These are phyloP conservation scores for Beauveria scarabaeidicola DNA, from an alignment of 2,329 filamentous ascomycete species.

Conservation along the genomic window DNA sequence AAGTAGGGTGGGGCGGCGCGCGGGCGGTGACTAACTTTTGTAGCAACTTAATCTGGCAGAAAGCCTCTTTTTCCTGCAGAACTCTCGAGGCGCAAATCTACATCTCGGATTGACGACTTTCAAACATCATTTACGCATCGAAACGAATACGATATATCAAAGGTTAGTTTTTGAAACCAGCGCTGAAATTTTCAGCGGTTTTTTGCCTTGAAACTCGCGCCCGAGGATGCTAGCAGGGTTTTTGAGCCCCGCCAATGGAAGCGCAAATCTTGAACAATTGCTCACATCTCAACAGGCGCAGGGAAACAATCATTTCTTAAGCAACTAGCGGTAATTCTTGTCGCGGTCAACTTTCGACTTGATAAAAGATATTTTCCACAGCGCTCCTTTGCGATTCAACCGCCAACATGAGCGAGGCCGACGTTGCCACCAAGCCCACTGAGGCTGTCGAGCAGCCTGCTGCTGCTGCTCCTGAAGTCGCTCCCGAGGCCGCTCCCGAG, in stretches of 20 bases:
- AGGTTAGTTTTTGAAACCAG: not conserved
- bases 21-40: conserved; percentile 2
- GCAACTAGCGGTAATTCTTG: not conserved
- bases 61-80: conserved; percentile 4
- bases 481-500: conserved; percentile 26
- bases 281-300: not conserved
- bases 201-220: not conserved
- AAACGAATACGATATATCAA: not conserved
- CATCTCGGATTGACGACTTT: not conserved
- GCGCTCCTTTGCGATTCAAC: not conserved
- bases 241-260: conserved; percentile 1
- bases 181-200: not conserved
- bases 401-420: conserved; percentile 12
- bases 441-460: conserved; percentile 48
- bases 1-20: not conserved
- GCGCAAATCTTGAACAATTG: conserved; percentile 9
- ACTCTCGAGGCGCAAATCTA: not conserved
- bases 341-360: not conserved
- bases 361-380: not conserved
- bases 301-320: not conserved
- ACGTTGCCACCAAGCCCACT: conserved; percentile 21
- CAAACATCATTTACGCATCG: not conserved
- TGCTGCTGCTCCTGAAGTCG: conserved; percentile 38
- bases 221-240: not conserved
- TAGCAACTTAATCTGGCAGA: conserved; percentile 5